Evolutionary conservation across 2,329 filamentous ascomycete genomes (phyloP).

Genomic region (Hymenoscyphus occultus): DNA sequence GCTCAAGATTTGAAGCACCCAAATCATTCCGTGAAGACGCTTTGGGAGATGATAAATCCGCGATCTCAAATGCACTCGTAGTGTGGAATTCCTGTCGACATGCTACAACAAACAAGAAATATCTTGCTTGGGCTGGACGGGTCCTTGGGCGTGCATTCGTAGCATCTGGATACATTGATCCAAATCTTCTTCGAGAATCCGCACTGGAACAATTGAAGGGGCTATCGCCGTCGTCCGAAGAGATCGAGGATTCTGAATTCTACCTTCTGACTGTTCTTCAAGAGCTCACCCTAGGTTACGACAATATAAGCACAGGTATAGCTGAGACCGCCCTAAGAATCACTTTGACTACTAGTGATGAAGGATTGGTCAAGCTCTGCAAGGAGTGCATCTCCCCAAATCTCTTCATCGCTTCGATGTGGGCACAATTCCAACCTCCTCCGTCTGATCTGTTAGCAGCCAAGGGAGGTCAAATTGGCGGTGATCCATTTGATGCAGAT

Average conservation of each 20-base stretch:
- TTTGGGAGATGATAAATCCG: constrained; percentile 63
- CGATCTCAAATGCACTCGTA: constrained; percentile 58
- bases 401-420: constrained; percentile 53
- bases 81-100: constrained; percentile 75
- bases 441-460: constrained; percentile 45
- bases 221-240: constrained; percentile 23
- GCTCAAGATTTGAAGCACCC: constrained; percentile 67
- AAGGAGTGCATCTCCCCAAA: constrained; percentile 51
- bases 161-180: constrained; percentile 65
- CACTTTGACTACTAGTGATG: constrained; percentile 47
- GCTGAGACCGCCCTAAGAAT: constrained; percentile 59
- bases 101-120: constrained; percentile 62
- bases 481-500: constrained; percentile 23
- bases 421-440: constrained; percentile 54
- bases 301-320: constrained; percentile 54
- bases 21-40: constrained; percentile 60
- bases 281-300: constrained; percentile 56
- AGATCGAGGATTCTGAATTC: constrained; percentile 48
- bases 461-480: background rate
- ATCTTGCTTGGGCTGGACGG: constrained; percentile 80
- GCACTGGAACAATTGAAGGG: constrained; percentile 47
- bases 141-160: constrained; percentile 83
- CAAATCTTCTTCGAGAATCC: constrained; percentile 59
- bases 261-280: constrained; percentile 61
- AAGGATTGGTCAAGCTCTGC: constrained; percentile 47